phyloP scores from a whole-genome alignment of 768 basidiomycete species.

The Tulasnella calospora region DNA sequence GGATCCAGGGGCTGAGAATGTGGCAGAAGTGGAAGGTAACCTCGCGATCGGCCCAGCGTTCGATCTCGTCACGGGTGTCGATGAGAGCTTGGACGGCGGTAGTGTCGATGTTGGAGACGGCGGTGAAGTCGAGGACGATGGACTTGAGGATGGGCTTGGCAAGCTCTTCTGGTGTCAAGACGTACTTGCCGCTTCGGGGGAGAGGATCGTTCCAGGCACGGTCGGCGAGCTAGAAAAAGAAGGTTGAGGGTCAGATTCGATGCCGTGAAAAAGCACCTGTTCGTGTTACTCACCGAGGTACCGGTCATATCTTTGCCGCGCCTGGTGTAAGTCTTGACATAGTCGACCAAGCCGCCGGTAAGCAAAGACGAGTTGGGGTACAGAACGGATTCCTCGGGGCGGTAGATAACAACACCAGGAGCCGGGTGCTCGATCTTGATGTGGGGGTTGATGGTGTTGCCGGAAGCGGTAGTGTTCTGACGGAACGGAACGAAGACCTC shows the following conservation, averaged over 20 bases:
- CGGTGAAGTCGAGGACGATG: slow-evolving; percentile 85
- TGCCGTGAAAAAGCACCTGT: neutral
- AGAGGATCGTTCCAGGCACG: slow-evolving; percentile 42
- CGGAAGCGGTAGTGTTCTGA: slow-evolving; percentile 38
- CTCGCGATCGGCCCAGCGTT: slow-evolving; percentile 57
- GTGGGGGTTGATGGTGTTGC: slow-evolving; percentile 55
- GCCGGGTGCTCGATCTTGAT: slow-evolving; percentile 71
- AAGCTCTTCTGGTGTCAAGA: slow-evolving; percentile 41
- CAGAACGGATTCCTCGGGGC: slow-evolving; percentile 84
- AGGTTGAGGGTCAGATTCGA: neutral
- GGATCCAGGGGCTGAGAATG: slow-evolving; percentile 89
- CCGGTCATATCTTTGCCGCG: slow-evolving; percentile 67
- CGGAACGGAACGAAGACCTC: slow-evolving; percentile 81
- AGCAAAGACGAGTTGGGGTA: slow-evolving; percentile 70
- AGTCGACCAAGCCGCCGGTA: slow-evolving; percentile 70
- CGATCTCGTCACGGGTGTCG: slow-evolving; percentile 81
- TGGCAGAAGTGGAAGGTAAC: slow-evolving; percentile 89
- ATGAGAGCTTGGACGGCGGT: slow-evolving; percentile 88
- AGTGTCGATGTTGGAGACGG: slow-evolving; percentile 83
- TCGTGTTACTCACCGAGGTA: slow-evolving; percentile 65
- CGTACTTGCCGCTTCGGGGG: slow-evolving; percentile 19
- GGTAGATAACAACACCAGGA: slow-evolving; percentile 86
- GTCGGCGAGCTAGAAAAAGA: slow-evolving; percentile 45
- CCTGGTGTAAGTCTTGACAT: slow-evolving; percentile 72
- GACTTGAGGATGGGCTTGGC: slow-evolving; percentile 69